Evolutionary conservation across 1,284 basidiomycete genomes (phyloP).

Genomic region (Polyporus tsugae): DNA sequence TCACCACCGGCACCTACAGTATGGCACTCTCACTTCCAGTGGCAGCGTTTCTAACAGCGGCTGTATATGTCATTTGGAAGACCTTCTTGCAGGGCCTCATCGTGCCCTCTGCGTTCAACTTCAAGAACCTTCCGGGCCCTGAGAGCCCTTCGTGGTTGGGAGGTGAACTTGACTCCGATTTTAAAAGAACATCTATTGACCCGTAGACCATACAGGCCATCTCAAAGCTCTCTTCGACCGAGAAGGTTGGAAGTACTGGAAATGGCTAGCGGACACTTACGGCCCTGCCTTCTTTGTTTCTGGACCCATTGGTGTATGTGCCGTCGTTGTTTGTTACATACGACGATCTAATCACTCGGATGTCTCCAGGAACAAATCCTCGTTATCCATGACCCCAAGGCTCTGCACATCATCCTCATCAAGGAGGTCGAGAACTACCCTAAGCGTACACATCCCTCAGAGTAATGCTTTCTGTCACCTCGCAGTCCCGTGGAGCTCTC

Average conservation of each 20-base stretch:
- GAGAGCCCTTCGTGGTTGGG: not conserved
- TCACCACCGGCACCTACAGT: not conserved
- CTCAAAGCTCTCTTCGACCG: not conserved
- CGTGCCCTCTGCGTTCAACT: not conserved
- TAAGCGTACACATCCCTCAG: slow-evolving; percentile 6
- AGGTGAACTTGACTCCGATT: not conserved
- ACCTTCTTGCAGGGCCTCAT: not conserved
- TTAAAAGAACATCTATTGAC: not conserved
- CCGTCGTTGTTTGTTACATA: not conserved
- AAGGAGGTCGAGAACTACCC: slow-evolving; percentile 42
- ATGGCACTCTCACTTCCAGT: not conserved
- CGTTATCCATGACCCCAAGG: slow-evolving; percentile 41
- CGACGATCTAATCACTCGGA: not conserved
- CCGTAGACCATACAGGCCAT: not conserved
- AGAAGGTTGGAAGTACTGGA: slow-evolving; percentile 2
- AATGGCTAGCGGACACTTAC: not conserved
- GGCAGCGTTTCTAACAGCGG: not conserved
- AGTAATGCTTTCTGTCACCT: slow-evolving; percentile 7
- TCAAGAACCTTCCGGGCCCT: not conserved
- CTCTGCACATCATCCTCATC: slow-evolving; percentile 48
- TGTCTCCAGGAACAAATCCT: slow-evolving; percentile 17
- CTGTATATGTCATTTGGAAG: not conserved
- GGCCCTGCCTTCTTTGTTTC: not conserved
- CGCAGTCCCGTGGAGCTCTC: not conserved
- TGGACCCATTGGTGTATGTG: not conserved